Evolutionary conservation across 345 rosid genomes (phyloP), one percentile per base, ranked within the genome.

Genomic region (Anastatica hierochuntica): DNA sequence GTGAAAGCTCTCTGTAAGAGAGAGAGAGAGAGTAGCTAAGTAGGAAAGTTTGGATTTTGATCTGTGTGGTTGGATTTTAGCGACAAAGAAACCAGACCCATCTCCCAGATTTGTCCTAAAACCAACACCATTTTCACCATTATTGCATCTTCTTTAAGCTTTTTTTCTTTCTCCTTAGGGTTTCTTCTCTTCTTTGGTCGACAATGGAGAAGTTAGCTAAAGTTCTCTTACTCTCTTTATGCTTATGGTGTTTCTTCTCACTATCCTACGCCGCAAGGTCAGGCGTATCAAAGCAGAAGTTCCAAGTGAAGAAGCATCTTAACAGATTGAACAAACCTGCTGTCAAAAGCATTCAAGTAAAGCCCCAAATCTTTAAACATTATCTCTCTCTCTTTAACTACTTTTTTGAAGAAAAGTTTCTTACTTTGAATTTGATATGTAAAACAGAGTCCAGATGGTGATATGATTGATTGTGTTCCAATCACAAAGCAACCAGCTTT

Each of bases 401-500:
- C n/a, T 45, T 24, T 48, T 30, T 7, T 30, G 20, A 48, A 1
- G 37, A 34, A 24, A 33, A 21, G 21, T 55, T 63, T 39, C 15
- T 56, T 18, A 48, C 51, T 49, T 56, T 14, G 33, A 33, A n/a
- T n/a, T n/a, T n/a, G n/a, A n/a, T n/a, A n/a, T n/a, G n/a, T n/a
- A 33, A 8, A 58, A 59, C 86, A 83, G 86, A 83, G 90, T 37
- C 79, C 84, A 37, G 90, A 83, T 74, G 90, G 90, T 51, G 90
- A 83, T 68, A 52, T 68, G 10, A 88, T 92, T 49, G 98, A 92
- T 58, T 92, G 98, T 72, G 75, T 92, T 67, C 88, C 65, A 40
- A 77, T 92, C 51, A 47, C 95, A 58, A 73, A 81, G 56, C 98
- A 92, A 59, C 95, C 98, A 18, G 96, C 98, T 66, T 84, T 92